Base-by-base conservation (phyloP, 257 asterid genomes). In the Rauvolfia tetraphylla region DNA sequence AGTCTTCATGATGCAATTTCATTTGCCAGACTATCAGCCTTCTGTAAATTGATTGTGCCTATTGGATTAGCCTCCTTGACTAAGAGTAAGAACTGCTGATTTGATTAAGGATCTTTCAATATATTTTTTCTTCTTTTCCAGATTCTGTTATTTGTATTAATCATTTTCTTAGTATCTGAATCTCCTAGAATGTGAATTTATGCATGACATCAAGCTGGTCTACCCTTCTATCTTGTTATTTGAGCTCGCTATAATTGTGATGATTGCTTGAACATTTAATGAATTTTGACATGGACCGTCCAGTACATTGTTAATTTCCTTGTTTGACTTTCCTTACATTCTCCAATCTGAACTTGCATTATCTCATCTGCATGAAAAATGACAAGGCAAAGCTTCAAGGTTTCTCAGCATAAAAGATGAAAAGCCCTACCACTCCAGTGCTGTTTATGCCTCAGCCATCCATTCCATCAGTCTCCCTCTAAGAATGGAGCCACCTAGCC, bases 381-480 rank as follows among this genome's bases (percentile, higher is more conserved):
- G 17, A 58, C 73, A 63, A 95, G 98, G 96, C 80, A 86, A 84
- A 83, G 79, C 87, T 82, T 80, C 98, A 68, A 88, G 85, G 87
- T 79, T 83, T 83, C 92, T 94, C 48, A 14, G 71, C 75, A 75
- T 92, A 82, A 86, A 90, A 39, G 97, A 94, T 66, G 79, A 80
- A 61, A 91, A 92, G 80, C 86, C 85, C 54, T 95, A 89, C 79
- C 93, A 95, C 90, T 82, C 95, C 22, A 92, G 97, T 81, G 96
- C 98, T 70, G 86, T 95, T 83, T 92, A 95, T 85, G 98, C 98
- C 34, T 88, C 98, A 79, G 96, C 96, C 38, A 79, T 95, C 71
- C 97, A 92, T 84, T 89, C 98, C 68, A 81, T 91, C 82, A 87
- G 91, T 80, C 96, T 95, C 74, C 98, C 98, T 76, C 90, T 91